Evolutionary conservation across 73 alveolate species (phyloP).

Genomic region (Paramecium tetraurelia): DNA sequence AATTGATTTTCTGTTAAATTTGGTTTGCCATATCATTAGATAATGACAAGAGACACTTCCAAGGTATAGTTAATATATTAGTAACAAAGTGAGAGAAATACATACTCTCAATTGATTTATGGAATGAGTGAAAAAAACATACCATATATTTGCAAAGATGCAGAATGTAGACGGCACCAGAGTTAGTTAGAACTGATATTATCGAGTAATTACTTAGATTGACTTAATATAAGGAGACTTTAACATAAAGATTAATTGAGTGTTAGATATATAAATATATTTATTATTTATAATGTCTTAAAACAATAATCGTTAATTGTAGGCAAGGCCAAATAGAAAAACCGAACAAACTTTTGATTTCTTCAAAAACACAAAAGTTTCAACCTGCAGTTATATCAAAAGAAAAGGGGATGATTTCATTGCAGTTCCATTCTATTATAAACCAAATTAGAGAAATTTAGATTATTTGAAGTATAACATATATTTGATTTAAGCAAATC

Average conservation of each 20-base stretch:
- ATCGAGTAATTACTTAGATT: background rate
- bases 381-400: conserved; percentile 35
- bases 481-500: background rate
- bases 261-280: background rate
- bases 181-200: conserved; percentile 72
- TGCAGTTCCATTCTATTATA: conserved; percentile 29
- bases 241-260: background rate
- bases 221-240: background rate
- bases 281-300: background rate
- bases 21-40: conserved; percentile 75
- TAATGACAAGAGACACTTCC: conserved; percentile 78
- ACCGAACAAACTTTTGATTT: background rate
- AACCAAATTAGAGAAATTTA: background rate
- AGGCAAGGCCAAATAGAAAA: background rate
- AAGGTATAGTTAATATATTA: conserved; percentile 81
- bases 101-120: conserved; percentile 68
- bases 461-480: conserved; percentile 3
- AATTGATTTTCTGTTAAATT: conserved; percentile 69
- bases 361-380: conserved; percentile 17
- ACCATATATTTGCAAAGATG: conserved; percentile 83
- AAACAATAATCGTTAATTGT: conserved; percentile 20
- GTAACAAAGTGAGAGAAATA: conserved; percentile 60
- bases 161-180: conserved; percentile 89
- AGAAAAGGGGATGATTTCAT: conserved; percentile 29
- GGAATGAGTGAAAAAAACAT: conserved; percentile 83